Evolutionary conservation across 257 asterid genomes (phyloP).

Genomic region (Nicotiana knightiana): DNA sequence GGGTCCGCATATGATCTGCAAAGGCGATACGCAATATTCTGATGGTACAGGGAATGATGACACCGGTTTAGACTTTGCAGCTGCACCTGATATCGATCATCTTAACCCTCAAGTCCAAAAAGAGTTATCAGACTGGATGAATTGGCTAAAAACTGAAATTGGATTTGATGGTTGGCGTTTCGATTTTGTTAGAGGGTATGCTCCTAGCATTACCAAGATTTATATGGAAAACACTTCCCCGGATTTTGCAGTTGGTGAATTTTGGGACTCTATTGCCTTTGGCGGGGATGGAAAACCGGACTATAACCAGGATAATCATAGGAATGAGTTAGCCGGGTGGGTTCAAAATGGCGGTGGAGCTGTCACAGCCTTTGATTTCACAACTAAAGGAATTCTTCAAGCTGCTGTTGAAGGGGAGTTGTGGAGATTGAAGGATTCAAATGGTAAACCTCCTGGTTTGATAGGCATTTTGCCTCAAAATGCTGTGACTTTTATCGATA

Average conservation of each 20-base stretch:
- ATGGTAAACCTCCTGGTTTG: slow-evolving; percentile 73
- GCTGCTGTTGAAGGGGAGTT: slow-evolving; percentile 69
- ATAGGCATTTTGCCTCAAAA: slow-evolving; percentile 58
- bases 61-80: slow-evolving; percentile 33
- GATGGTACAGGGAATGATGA: slow-evolving; percentile 76
- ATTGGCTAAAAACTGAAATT: slow-evolving; percentile 71
- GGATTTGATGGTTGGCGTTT: slow-evolving; percentile 85
- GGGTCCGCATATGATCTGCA: slow-evolving; percentile 69
- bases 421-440: slow-evolving; percentile 58
- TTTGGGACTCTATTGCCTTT: slow-evolving; percentile 35
- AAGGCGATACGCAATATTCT: slow-evolving; percentile 42
- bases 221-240: slow-evolving; percentile 58
- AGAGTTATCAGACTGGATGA: slow-evolving; percentile 79
- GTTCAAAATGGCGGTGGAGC: slow-evolving; percentile 35
- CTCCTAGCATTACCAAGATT: slow-evolving; percentile 40
- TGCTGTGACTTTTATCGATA: slow-evolving; percentile 78
- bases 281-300: slow-evolving; percentile 38
- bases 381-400: slow-evolving; percentile 72
- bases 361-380: slow-evolving; percentile 68
- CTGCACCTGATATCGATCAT: slow-evolving; percentile 78
- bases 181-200: slow-evolving; percentile 66
- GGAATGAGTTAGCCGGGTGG: slow-evolving; percentile 56
- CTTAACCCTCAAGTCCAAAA: slow-evolving; percentile 55
- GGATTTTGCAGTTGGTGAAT: slow-evolving; percentile 80
- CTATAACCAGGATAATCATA: slow-evolving; percentile 45